Conservation (phyloP, 2,329 filamentous ascomycete species). For the Hypomyces rosellus region DNA sequence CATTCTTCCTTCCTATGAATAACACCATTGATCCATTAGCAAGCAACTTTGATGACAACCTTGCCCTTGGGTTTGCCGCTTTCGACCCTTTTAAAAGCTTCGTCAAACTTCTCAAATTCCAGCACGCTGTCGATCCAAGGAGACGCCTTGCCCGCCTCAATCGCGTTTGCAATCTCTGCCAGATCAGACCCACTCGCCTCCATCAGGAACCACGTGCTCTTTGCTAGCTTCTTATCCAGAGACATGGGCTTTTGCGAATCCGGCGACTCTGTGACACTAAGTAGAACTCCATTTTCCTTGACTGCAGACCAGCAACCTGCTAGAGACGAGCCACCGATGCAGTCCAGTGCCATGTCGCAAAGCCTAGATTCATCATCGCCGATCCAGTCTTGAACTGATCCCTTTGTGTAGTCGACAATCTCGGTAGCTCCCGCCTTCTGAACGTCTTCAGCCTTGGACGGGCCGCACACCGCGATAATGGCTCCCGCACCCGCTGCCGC, state of each 20-base stretch:
- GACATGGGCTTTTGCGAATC: conserved; percentile 24
- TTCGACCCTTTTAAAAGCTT: conserved; percentile 32
- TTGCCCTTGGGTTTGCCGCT: conserved; percentile 31
- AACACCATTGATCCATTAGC: neutral
- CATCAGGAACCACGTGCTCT: conserved; percentile 32
- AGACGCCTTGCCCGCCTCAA: conserved; percentile 26
- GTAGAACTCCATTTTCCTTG: conserved; percentile 26
- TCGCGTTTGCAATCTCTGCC: conserved; percentile 25
- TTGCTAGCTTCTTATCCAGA: conserved; percentile 22
- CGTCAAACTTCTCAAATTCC: conserved; percentile 31
- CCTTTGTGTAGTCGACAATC: conserved; percentile 30
- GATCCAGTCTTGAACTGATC: conserved; percentile 26
- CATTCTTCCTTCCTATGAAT: too few relatives aligned
- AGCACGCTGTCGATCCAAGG: conserved; percentile 34
- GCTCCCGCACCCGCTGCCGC: conserved; percentile 26
- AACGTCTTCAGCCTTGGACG: conserved; percentile 24
- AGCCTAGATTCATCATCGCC: conserved; percentile 20
- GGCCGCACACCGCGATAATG: conserved; percentile 29
- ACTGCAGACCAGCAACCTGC: conserved; percentile 29
- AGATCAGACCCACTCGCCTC: conserved; percentile 30
- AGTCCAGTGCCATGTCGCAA: conserved; percentile 31
- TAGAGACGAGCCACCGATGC: conserved; percentile 29
- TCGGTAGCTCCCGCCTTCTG: conserved; percentile 29
- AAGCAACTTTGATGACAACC: conserved; percentile 30
- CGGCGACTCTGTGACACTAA: conserved; percentile 27